Evolutionary conservation across 345 rosid species (phyloP).

Genomic region (Moricandia moricandioides): DNA sequence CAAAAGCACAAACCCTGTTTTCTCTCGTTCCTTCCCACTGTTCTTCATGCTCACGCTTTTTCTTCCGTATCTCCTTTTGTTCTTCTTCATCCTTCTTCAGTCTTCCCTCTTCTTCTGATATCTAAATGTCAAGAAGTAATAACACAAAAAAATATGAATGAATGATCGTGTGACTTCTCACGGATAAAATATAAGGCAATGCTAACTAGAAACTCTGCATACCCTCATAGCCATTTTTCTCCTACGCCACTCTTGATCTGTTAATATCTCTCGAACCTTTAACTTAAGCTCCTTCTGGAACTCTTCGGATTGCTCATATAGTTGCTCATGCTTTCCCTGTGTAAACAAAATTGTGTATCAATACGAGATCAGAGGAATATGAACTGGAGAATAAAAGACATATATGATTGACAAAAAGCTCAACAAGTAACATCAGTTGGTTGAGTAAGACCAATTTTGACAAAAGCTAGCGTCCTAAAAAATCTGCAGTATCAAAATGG

Average conservation of each 20-base stretch:
- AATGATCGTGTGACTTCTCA: slow-evolving; percentile 8
- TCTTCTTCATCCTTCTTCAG: slow-evolving; percentile 97
- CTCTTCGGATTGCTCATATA: slow-evolving; percentile 69
- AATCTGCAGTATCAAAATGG: background rate
- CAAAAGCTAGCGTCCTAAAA: background rate
- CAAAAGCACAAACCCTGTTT: slow-evolving; percentile 59
- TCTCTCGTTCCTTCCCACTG: slow-evolving; percentile 99
- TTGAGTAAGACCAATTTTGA: background rate
- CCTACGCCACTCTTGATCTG: slow-evolving; percentile 96
- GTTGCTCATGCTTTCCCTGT: slow-evolving; percentile 88
- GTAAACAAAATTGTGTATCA: background rate
- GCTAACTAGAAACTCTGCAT: slow-evolving; percentile 32
- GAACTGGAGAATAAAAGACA: background rate
- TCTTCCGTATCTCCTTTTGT: slow-evolving; percentile 94
- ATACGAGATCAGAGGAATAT: background rate
- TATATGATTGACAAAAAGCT: background rate
- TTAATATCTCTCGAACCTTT: slow-evolving; percentile 86
- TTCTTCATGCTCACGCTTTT: slow-evolving; percentile 97
- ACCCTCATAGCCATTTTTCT: slow-evolving; percentile 99
- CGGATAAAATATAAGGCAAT: background rate
- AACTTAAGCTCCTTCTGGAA: slow-evolving; percentile 74
- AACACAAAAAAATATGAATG: slow-evolving; percentile 13
- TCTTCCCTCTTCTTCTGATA: slow-evolving; percentile 99
- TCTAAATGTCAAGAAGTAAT: slow-evolving; percentile 45
- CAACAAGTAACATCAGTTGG: background rate